A percentile compares a stretch with the other conserved stretches of the same genome.
Conservation (phyloP, 768 basidiomycete genomes). For the Amanita rubescens region DNA sequence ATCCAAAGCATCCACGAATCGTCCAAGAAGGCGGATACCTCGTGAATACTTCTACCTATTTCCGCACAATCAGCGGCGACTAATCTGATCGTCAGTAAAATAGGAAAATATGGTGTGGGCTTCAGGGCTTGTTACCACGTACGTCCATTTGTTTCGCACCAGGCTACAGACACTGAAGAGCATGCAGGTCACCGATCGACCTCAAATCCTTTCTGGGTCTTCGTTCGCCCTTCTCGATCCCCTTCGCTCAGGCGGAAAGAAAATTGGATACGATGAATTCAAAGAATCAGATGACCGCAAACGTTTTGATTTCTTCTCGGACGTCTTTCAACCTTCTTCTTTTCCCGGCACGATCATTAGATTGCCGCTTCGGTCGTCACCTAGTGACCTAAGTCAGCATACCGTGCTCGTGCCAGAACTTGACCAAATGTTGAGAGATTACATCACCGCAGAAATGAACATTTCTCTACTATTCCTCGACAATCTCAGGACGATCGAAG, state of each 20-base stretch:
- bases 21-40: conserved; percentile 37
- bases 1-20: conserved; percentile 35
- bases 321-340: conserved; percentile 6
- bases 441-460: conserved; percentile 31
- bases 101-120: conserved; percentile 46
- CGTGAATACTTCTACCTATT: conserved; percentile 21
- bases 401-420: conserved; percentile 25
- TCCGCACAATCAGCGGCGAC: neutral
- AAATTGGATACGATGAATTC: conserved; percentile 20
- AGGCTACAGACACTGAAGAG: neutral
- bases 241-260: conserved; percentile 25
- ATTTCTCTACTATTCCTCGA: conserved; percentile 36
- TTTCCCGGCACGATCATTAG: conserved; percentile 39
- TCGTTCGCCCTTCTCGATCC: conserved; percentile 39
- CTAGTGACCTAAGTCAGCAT: conserved; percentile 28
- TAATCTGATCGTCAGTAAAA: conserved; percentile 28
- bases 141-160: conserved; percentile 6
- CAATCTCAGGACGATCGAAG: conserved; percentile 30
- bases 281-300: conserved; percentile 26
- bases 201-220: conserved; percentile 38
- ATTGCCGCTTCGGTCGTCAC: conserved; percentile 32
- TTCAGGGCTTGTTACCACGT: conserved; percentile 48
- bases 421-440: conserved; percentile 31
- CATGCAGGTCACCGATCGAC: conserved; percentile 38
- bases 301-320: conserved; percentile 22